Evolutionary conservation across 2,329 filamentous ascomycete species (phyloP), one percentile per base, ranked within the genome.

Genomic region (Pseudogymnoascus pannorum): DNA sequence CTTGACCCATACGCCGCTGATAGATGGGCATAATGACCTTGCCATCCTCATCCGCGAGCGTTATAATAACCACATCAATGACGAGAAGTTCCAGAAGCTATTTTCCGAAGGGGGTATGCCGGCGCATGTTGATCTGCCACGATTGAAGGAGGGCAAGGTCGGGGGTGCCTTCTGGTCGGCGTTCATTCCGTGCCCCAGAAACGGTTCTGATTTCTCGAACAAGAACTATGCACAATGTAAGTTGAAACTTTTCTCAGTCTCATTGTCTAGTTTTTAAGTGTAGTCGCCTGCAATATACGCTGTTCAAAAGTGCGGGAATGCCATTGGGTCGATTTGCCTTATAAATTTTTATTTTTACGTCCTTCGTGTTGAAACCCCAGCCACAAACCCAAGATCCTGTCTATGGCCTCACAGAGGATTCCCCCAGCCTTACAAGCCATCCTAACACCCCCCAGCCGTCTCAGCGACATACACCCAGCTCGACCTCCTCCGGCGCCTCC

Each of bases 131-230:
- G 93, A 97, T 72, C 76, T 96, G 7, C 86, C 88, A 1, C 85
- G 92, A 4, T 79, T 96, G 57, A 79, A 82, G 35, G 74, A 83
- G 58, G 92, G 92, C 1, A 79, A 81, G 66, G 85, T 87, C 64
- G 92, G 92, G 38, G 93, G 92, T 61, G 87, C 89, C n/a, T 97
- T 97, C 72, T 97, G 92, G 93, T 92, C 88, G 71, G 91, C 94
- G 8, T 97, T 81, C 69, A 85, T 88, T 40, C 83, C 84, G 0
- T 97, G 92, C 70, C 92, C 92, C 0, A 73, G 74, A 9, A 85
- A 93, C 68, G 85, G 84, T 54, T 81, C 81, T 4, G 85, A 95
- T 73, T 92, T 90, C 69, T 88, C 87, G 0, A 82, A 92, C 68
- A 82, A 80, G 60, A 88, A 85, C 69, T 92, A 92, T 70, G 83